Evolutionary conservation across 805 yeast species (phyloP).

Genomic region (Zygoascus ofunaensis): DNA sequence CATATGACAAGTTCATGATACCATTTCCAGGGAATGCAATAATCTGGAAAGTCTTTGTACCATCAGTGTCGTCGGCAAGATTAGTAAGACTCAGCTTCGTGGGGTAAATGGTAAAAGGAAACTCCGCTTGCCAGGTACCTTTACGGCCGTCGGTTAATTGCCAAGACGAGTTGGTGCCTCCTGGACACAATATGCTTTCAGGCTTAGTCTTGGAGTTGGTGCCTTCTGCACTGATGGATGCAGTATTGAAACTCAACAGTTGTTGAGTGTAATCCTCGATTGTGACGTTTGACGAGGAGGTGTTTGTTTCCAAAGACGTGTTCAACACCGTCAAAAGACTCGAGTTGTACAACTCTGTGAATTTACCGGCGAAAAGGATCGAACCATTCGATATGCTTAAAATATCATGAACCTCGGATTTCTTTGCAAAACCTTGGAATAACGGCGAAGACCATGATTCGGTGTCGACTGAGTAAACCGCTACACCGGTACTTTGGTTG

Average conservation of each 20-base stretch:
- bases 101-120: constrained; percentile 53
- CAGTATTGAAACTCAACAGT: constrained; percentile 28
- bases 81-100: constrained; percentile 66
- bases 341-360: constrained; percentile 50
- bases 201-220: constrained; percentile 16
- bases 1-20: constrained; percentile 83
- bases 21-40: constrained; percentile 72
- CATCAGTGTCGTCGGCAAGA: constrained; percentile 41
- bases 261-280: constrained; percentile 17
- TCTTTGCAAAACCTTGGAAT: constrained; percentile 67
- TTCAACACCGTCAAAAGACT: constrained; percentile 23
- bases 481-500: constrained; percentile 43
- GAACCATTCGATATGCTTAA: constrained; percentile 32
- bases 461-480: constrained; percentile 48
- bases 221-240: constrained; percentile 19
- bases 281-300: constrained; percentile 1
- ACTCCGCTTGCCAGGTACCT: constrained; percentile 57
- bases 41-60: constrained; percentile 53
- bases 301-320: constrained; percentile 9
- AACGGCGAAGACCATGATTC: constrained; percentile 41
- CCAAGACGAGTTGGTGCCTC: constrained; percentile 40
- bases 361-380: constrained; percentile 73
- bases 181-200: constrained; percentile 48
- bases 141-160: constrained; percentile 35
- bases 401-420: constrained; percentile 56